Evolutionary conservation across 805 yeast genomes (phyloP).

Genomic region (Lipomyces japonicus): DNA sequence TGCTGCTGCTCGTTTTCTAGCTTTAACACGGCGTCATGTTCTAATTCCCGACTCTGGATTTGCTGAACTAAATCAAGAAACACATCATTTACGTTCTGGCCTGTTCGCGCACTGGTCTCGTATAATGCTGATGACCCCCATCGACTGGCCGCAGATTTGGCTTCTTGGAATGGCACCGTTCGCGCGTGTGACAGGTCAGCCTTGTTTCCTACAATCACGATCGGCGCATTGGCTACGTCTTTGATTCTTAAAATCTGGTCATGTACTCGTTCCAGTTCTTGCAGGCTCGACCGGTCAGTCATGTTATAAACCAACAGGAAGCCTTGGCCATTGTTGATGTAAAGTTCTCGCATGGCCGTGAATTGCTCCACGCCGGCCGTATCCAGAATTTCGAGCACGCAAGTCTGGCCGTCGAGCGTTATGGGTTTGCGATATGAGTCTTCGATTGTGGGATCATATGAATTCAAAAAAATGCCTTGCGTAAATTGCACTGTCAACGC

Average conservation of each 20-base stretch:
- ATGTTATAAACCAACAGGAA: constrained; percentile 83
- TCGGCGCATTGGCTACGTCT: constrained; percentile 64
- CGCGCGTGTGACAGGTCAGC: constrained; percentile 51
- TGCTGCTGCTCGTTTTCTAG: background rate
- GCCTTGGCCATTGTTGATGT: constrained; percentile 70
- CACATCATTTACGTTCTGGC: constrained; percentile 17
- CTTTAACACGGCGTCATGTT: constrained; percentile 13
- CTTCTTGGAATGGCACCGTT: constrained; percentile 23
- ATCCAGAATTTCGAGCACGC: constrained; percentile 83
- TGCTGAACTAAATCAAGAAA: constrained; percentile 48
- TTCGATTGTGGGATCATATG: constrained; percentile 93
- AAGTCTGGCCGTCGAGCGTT: constrained; percentile 82
- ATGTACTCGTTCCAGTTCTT: constrained; percentile 73
- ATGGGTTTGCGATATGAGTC: constrained; percentile 90
- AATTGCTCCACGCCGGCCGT: constrained; percentile 95
- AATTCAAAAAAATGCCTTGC: constrained; percentile 24
- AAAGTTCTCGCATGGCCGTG: constrained; percentile 86
- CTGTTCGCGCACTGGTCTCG: constrained; percentile 26
- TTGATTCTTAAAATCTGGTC: constrained; percentile 85
- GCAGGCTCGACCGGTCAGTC: constrained; percentile 69
- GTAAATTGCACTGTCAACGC: constrained; percentile 26
- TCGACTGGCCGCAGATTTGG: constrained; percentile 11
- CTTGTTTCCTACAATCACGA: constrained; percentile 90
- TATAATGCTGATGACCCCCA: constrained; percentile 26
- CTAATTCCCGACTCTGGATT: constrained; percentile 68